These are phyloP conservation scores for Pseudomassariella vexata DNA, from an alignment of 2,329 filamentous ascomycete species.

Conservation along the genomic window DNA sequence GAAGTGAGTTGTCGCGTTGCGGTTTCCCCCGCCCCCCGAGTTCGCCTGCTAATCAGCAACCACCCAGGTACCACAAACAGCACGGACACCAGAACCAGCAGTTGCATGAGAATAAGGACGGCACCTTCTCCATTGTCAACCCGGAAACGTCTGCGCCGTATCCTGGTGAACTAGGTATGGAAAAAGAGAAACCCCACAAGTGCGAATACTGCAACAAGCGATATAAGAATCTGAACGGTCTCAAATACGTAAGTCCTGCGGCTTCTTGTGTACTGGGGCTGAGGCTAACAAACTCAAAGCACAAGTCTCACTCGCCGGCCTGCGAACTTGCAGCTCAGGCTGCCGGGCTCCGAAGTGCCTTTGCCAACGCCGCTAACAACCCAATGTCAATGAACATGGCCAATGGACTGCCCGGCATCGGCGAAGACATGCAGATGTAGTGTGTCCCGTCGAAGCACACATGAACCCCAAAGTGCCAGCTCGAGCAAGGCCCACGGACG, in stretches of 20 bases:
- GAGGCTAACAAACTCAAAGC: conserved; percentile 42
- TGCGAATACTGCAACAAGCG: conserved; percentile 96
- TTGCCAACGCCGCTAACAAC: conserved; percentile 8
- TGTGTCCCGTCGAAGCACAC: too few species aligned
- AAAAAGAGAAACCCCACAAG: conserved; percentile 98
- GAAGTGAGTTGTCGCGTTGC: conserved; percentile 60
- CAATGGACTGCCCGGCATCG: conserved; percentile 47
- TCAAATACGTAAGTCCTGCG: conserved; percentile 79
- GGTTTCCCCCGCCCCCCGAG: conserved; percentile 8
- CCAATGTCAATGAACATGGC: conserved; percentile 24
- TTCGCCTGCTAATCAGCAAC: conserved; percentile 25
- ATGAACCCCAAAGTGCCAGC: too few species aligned
- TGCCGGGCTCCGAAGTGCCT: conserved; percentile 32
- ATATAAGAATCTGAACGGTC: conserved; percentile 97
- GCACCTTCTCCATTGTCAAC: conserved; percentile 97
- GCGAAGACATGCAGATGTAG: conserved; percentile 42
- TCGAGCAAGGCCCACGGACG: too few species aligned
- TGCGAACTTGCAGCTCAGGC: conserved; percentile 76
- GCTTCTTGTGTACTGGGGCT: conserved; percentile 9
- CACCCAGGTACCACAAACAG: conserved; percentile 61
- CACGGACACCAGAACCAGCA: conserved; percentile 97
- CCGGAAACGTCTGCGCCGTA: conserved; percentile 92
- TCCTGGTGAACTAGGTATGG: conserved; percentile 96
- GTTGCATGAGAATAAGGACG: conserved; percentile 92
- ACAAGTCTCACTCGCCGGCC: conserved; percentile 77